Base-by-base conservation (phyloP, 345 rosid species). In the Mallotus nudiflorus region DNA sequence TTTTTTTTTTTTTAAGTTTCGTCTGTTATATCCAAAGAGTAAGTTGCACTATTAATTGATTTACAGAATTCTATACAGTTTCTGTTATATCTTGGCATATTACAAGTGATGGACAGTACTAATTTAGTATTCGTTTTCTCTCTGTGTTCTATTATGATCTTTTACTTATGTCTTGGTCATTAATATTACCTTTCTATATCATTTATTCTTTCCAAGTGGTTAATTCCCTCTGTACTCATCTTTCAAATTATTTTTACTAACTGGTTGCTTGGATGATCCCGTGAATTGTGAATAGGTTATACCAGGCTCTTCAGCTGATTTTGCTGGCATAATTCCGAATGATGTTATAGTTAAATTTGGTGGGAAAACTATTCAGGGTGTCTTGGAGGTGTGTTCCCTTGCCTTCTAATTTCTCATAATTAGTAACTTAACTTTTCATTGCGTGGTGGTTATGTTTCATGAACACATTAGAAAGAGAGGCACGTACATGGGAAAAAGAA, bases 281-380 rank as follows among this genome's bases (percentile, higher is more conserved):
- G 15, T 48, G 6, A 48, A 48, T 19, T 48, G 52, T 48, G 19
- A 48, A 48, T 18, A 48, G 52, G 65, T 60, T 33, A 60, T 37
- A 18, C 46, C 20, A 60, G 65, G 46, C 24, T 60, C 65, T 35
- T 4, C 27, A 16, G 48, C 28, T 60, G 65, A 60, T 37, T 20
- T 10, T 5, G 65, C 65, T 60, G 65, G 46, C 25, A 37, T 60
- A 60, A 2, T 24, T 16, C 25, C 65, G 5, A 37, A 37, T 33
- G 65, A 60, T 60, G 65, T 60, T 60, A 60, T 60, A 60, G 15
- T 60, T 37, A 4, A 60, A n/a, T 60, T 18, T 20, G 45, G 46
- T 19, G 46, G 65, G 16, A 37, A 60, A 37, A 37, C 28, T 19
- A 13, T 60, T 19, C 15, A 22, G 9, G 10, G 65, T 37, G 33